A percentile compares a stretch with the other conserved stretches of the same genome.
phyloP scores from a whole-genome alignment of 768 basidiomycete genomes.

The Hericium alpestre region DNA sequence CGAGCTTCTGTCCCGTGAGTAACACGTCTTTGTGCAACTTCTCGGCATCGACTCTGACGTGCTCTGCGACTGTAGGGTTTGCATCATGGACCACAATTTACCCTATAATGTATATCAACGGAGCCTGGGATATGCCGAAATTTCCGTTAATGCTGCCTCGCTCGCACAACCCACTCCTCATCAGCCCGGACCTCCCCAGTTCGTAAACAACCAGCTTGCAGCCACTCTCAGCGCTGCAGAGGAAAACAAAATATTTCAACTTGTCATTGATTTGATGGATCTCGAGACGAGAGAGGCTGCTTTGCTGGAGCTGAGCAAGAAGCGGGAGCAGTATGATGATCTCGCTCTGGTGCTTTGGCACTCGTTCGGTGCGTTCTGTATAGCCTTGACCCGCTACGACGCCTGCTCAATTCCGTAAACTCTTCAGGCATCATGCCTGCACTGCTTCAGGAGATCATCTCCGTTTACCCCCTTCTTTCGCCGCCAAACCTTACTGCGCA shows the following conservation, averaged over 20 bases:
- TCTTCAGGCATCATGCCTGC: slow-evolving; percentile 89
- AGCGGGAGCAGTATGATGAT: slow-evolving; percentile 97
- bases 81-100: slow-evolving; percentile 42
- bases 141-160: slow-evolving; percentile 32
- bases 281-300: slow-evolving; percentile 79
- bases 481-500: slow-evolving; percentile 95
- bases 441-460: slow-evolving; percentile 93
- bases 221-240: slow-evolving; percentile 29
- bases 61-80: not conserved
- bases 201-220: slow-evolving; percentile 18
- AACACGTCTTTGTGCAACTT: too few species aligned
- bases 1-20: too few species aligned
- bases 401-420: not conserved
- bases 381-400: not conserved
- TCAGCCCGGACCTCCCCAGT: slow-evolving; percentile 29
- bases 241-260: slow-evolving; percentile 77
- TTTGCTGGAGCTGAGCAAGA: slow-evolving; percentile 93
- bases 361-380: slow-evolving; percentile 65
- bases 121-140: slow-evolving; percentile 47
- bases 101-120: slow-evolving; percentile 54
- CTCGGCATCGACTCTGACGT: too few species aligned
- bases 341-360: slow-evolving; percentile 97
- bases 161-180: slow-evolving; percentile 50
- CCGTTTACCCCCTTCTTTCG: slow-evolving; percentile 91
- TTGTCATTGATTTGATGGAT: slow-evolving; percentile 83